phyloP scores from a whole-genome alignment of 1,284 basidiomycete genomes.

The Cryptococcus sp. region DNA sequence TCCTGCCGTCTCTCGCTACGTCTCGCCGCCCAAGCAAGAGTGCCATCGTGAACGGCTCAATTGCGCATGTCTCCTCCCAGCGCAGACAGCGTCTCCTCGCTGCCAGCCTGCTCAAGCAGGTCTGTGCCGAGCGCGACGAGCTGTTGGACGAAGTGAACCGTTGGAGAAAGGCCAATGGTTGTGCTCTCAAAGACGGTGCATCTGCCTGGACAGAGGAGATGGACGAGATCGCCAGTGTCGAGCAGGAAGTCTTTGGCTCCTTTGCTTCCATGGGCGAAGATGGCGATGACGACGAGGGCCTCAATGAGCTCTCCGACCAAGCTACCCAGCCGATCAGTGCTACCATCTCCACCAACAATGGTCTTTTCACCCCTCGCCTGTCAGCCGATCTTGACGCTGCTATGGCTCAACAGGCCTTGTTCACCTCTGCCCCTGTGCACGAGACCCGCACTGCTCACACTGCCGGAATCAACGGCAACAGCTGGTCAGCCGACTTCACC shows the following conservation, averaged over 20 bases:
- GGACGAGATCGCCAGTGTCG: conserved; percentile 48
- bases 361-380: conserved; percentile 36
- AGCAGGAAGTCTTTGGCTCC: conserved; percentile 52
- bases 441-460: not conserved
- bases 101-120: conserved; percentile 69
- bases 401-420: conserved; percentile 10
- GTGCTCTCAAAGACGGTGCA: conserved; percentile 59
- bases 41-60: conserved; percentile 89
- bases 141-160: conserved; percentile 82
- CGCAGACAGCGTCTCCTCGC: conserved; percentile 77
- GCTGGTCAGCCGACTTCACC: conserved; percentile 33
- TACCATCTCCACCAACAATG: conserved; percentile 7
- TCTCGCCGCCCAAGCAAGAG: conserved; percentile 91
- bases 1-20: conserved; percentile 83
- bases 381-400: conserved; percentile 34
- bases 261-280: conserved; percentile 47
- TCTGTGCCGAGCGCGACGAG: conserved; percentile 75
- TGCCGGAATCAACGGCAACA: conserved; percentile 10
- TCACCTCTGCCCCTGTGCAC: not conserved
- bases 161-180: conserved; percentile 71
- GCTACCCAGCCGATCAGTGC: too few species aligned
- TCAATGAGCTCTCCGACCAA: conserved; percentile 3
- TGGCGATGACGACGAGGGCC: conserved; percentile 38
- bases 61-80: conserved; percentile 77
- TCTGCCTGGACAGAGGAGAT: conserved; percentile 54